Evolutionary conservation across 192 early-diverging fungal genomes (phyloP), one percentile per base, ranked within the genome.

Genomic region (Gonapodya prolifera): DNA sequence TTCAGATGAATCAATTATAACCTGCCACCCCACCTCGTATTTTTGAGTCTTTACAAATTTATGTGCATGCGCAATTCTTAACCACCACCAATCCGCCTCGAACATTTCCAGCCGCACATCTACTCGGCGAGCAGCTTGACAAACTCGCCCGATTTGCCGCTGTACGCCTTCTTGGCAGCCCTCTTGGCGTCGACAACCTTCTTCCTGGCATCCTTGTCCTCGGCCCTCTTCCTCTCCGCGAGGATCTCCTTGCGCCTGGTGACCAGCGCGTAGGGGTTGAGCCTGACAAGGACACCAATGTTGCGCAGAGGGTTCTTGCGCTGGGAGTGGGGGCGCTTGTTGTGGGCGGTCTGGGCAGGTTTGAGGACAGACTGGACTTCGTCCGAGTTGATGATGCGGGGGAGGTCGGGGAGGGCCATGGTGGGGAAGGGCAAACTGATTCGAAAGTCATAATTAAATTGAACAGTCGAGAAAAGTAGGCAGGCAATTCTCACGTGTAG

Each of bases 241-340:
- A 91, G 77, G 76, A 91, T 83, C 86, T 92, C 93, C 77, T 89
- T 88, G 82, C 92, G 90, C 61, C 93, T 91, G 75, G 95, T 83
- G 70, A 93, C 92, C 85, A 92, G 91, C 74, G 94, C 95, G 84
- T 99, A 98, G 77, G 95, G 96, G 92, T 99, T 98, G 81, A 99
- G 91, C 79, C 96, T 91, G 83, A 93, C 90, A 83, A 96, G 91
- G 70, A 97, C 89, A 81, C 91, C 94, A 75, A 88, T 86, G 88
- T 96, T 97, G 82, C 89, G 87, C 83, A 99, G 91, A 70, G 95
- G 96, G 94, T 99, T 99, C 93, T 98, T 98, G 92, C 97, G 96
- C 86, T 96, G 94, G 79, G 91, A 90, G 91, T 89, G 96, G 23
- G 97, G 95, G 80, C 96, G 93, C 89, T 94, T 93, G 87, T 88